Evolutionary conservation across 352 stramenopile species (phyloP).

Genomic region (Phytophthora cryptogea): DNA sequence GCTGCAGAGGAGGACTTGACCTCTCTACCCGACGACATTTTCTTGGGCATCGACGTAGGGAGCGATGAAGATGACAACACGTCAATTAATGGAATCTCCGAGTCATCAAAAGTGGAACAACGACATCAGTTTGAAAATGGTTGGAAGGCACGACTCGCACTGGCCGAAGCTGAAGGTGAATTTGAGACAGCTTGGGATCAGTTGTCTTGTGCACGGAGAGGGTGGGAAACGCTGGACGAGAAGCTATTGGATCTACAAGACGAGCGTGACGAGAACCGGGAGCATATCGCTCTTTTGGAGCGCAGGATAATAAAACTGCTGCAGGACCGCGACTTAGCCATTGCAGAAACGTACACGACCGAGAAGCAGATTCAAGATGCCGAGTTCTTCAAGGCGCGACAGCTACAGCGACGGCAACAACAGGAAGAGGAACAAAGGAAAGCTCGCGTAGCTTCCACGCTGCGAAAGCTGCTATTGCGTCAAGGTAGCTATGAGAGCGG

Average conservation of each 20-base stretch:
- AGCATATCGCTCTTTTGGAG: slow-evolving; percentile 66
- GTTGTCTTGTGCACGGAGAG: slow-evolving; percentile 50
- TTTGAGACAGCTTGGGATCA: slow-evolving; percentile 52
- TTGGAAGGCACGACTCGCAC: slow-evolving; percentile 29
- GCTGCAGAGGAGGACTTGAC: slow-evolving; percentile 50
- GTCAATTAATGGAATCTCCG: slow-evolving; percentile 2
- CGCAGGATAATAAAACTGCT: slow-evolving; percentile 77
- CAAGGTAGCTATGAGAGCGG: slow-evolving; percentile 16
- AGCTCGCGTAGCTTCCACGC: slow-evolving; percentile 17
- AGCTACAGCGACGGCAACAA: slow-evolving; percentile 21
- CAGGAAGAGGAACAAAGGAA: slow-evolving; percentile 23
- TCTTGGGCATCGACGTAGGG: slow-evolving; percentile 1
- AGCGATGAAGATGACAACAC: slow-evolving; percentile 4
- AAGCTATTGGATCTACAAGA: slow-evolving; percentile 45
- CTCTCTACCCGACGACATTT: slow-evolving; percentile 28
- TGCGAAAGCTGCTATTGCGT: slow-evolving; percentile 25
- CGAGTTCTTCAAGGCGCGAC: slow-evolving; percentile 52
- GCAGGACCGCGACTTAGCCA: slow-evolving; percentile 70
- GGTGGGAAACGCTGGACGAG: slow-evolving; percentile 49
- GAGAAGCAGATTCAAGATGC: slow-evolving; percentile 69
- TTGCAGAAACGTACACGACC: slow-evolving; percentile 72
- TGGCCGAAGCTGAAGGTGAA: slow-evolving; percentile 53
- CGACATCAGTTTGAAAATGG: slow-evolving; percentile 16
- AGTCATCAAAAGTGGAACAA: slow-evolving; percentile 3
- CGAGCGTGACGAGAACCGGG: slow-evolving; percentile 46